Percentiles rank a stretch among this genome's conserved stretches.
These are phyloP conservation scores for Petunia secreta DNA, from an alignment of 257 asterid species.

Conservation along the genomic window DNA sequence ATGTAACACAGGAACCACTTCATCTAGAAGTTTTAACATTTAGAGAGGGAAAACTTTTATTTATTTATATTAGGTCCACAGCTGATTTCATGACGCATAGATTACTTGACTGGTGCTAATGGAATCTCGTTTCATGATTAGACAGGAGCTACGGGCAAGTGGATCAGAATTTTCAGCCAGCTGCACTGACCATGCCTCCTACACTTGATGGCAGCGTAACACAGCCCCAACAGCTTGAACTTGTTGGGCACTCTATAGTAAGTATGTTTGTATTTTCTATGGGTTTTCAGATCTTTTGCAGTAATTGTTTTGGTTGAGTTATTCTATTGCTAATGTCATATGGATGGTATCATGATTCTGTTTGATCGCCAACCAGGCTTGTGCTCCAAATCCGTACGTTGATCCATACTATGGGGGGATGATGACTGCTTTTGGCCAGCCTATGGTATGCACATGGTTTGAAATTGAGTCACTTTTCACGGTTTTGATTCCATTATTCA, in stretches of 20 bases:
- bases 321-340: not conserved
- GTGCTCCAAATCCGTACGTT: slow-evolving; percentile 54
- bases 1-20: no score
- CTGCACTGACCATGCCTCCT: slow-evolving; percentile 51
- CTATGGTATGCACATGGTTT: slow-evolving; percentile 54
- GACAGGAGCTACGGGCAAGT: slow-evolving; percentile 47
- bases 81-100: not conserved
- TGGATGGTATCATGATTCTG: slow-evolving; percentile 2
- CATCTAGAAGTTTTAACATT: not conserved
- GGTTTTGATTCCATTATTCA: not conserved
- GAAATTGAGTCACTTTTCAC: not conserved
- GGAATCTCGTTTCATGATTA: slow-evolving; percentile 39
- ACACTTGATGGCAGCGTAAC: slow-evolving; percentile 47
- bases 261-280: slow-evolving; percentile 35
- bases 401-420: slow-evolving; percentile 74
- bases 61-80: not conserved
- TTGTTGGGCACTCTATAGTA: slow-evolving; percentile 80
- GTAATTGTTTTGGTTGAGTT: not conserved
- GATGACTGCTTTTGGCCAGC: slow-evolving; percentile 81
- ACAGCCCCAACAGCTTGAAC: slow-evolving; percentile 65
- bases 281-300: not conserved
- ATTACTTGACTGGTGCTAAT: slow-evolving; percentile 27
- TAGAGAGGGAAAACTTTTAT: not conserved
- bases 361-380: slow-evolving; percentile 49
- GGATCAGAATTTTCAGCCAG: slow-evolving; percentile 45